Evolutionary conservation across 2,329 filamentous ascomycete genomes (phyloP).

Genomic region (Neonectria ditissima): DNA sequence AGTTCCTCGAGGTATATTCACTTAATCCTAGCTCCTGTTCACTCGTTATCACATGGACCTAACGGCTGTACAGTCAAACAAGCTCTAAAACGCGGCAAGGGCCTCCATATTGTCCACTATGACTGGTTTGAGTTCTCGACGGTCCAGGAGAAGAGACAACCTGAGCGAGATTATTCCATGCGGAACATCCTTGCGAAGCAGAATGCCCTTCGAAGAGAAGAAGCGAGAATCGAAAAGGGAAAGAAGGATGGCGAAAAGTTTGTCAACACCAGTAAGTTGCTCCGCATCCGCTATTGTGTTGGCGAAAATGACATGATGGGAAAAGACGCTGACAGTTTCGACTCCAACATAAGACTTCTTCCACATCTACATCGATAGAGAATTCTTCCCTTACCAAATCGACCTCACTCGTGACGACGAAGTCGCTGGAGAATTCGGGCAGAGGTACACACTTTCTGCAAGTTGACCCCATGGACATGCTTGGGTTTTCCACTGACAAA

Average conservation of each 20-base stretch:
- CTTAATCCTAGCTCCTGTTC: not conserved
- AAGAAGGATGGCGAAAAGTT: conserved; percentile 56
- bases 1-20: conserved; percentile 50
- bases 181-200: conserved; percentile 45
- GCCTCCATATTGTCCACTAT: conserved; percentile 57
- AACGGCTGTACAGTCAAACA: conserved; percentile 49
- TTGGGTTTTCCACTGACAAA: conserved; percentile 7
- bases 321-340: not conserved
- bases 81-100: conserved; percentile 51
- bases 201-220: conserved; percentile 48
- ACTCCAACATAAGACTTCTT: conserved; percentile 62
- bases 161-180: conserved; percentile 58
- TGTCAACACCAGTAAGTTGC: conserved; percentile 62
- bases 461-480: conserved; percentile 42
- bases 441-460: conserved; percentile 72
- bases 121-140: conserved; percentile 67
- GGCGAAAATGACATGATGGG: not conserved
- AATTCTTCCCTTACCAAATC: conserved; percentile 73
- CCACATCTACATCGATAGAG: conserved; percentile 72
- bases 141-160: conserved; percentile 46
- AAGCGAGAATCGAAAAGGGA: conserved; percentile 52
- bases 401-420: conserved; percentile 66
- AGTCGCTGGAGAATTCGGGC: conserved; percentile 59
- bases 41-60: not conserved
- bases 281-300: not conserved